Evolutionary conservation across 495 filamentous ascomycete genomes (phyloP), one percentile per base, ranked within the genome.

Genomic region (Physcia stellaris): DNA sequence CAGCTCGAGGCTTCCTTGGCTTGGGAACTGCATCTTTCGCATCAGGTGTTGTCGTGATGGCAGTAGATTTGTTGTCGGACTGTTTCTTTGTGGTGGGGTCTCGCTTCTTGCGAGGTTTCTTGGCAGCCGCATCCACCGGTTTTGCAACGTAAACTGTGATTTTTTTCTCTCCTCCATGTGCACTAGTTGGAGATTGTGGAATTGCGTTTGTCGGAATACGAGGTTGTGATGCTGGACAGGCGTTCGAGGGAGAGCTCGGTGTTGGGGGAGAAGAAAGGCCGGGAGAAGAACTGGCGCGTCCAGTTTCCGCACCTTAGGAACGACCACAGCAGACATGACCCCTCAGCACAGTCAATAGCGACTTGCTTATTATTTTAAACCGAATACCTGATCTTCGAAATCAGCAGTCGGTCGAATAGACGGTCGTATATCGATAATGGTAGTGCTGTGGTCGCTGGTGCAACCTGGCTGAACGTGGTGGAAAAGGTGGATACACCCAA

Each of bases 191-290:
- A 28, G n/a, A n/a, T 17, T 37, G 39, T 19, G 35, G 32, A 31
- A 41, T 32, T 19, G 38, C 15, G 29, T 42, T 45, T 18, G 29
- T 15, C 16, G 24, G 23, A 27, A 24, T 32, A 9, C 38, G 32
- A 15, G 13, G 16, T 15, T 19, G 26, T 15, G 42, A 24, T 18
- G 40, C 38, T 33, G 49, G 30, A 20, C 32, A 41, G 29, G 46
- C 40, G 41, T 41, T 42, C 17, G 41, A 38, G 31, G 46, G 51
- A 13, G 48, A 53, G 20, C 36, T 44, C 11, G 43, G 39, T 19
- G 50, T 44, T 12, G 52, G 52, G 2, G 52, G 52, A 39, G 50
- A 52, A 1, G 52, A 55, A 13, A 55, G 47, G 13, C 43, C 47
- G 15, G 50, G 46, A 17, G 52, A 52, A 33, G 52, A 53, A 37